phyloP scores from a whole-genome alignment of 176 grass and related monocot species.

The Zea luxurians region DNA sequence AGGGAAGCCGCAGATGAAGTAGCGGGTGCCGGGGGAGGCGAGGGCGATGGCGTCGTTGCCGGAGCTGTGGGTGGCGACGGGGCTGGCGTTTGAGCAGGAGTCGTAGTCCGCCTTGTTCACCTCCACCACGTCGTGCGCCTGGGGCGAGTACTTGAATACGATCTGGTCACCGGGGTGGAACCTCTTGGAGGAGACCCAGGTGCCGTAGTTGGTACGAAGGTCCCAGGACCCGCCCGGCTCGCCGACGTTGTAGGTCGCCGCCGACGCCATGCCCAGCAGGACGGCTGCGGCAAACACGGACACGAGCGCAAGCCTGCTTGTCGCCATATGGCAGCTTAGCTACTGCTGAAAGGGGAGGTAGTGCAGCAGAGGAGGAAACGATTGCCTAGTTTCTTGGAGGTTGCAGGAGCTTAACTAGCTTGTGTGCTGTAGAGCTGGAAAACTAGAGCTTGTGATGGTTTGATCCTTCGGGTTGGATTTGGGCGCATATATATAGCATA shows the following conservation, averaged over 20 bases:
- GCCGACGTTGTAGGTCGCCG: constrained; percentile 51
- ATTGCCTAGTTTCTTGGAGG: neutral
- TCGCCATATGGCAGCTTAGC: neutral
- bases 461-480: neutral
- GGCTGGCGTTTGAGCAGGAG: constrained; percentile 33
- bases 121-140: constrained; percentile 50
- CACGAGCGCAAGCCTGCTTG: neutral
- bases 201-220: constrained; percentile 36
- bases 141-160: constrained; percentile 44
- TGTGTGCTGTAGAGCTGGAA: neutral
- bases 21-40: constrained; percentile 30
- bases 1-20: constrained; percentile 61
- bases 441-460: neutral
- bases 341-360: constrained; percentile 25
- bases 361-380: neutral
- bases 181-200: constrained; percentile 50
- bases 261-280: constrained; percentile 35
- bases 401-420: neutral
- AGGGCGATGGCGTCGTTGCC: constrained; percentile 45
- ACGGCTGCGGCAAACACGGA: constrained; percentile 22
- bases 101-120: constrained; percentile 47
- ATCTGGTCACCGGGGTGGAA: constrained; percentile 49
- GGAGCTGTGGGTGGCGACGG: constrained; percentile 33
- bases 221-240: constrained; percentile 50
- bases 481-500: neutral